Conservation (phyloP, 257 asterid species). For the Solanum medicagineum region DNA sequence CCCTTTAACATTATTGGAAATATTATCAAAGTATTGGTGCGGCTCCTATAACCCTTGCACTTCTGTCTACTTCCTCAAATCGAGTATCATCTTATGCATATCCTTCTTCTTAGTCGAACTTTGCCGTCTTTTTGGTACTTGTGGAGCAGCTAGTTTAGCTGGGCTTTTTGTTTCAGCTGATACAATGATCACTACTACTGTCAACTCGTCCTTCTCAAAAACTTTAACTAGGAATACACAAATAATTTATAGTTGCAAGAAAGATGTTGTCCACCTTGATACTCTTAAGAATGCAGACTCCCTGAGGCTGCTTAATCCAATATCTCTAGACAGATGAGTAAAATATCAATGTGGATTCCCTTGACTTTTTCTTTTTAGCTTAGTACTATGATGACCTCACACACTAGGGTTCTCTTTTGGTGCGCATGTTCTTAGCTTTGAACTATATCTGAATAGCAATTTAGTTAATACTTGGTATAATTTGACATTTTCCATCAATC, state of each 20-base stretch:
- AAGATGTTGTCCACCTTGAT: background rate
- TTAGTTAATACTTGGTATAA: background rate
- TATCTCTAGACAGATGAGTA: background rate
- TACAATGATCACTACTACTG: background rate
- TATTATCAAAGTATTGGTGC: constrained; percentile 56
- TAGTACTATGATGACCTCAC: background rate
- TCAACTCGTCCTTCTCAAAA: background rate
- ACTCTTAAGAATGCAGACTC: background rate
- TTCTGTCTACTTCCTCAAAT: background rate
- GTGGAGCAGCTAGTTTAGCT: background rate
- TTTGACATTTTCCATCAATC: no score
- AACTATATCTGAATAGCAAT: background rate
- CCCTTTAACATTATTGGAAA: constrained; percentile 47
- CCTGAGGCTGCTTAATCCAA: background rate
- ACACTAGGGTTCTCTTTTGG: background rate
- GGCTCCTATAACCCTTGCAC: constrained; percentile 8
- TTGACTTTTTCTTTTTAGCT: background rate
- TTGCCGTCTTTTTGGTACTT: background rate
- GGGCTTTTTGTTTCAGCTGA: background rate
- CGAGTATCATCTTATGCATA: background rate
- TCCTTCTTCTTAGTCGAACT: background rate
- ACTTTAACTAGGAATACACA: background rate
- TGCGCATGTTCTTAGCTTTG: background rate
- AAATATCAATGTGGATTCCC: background rate
- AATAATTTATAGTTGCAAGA: background rate